Base-by-base conservation (phyloP, 257 asterid species). In the Datura wrightii region DNA sequence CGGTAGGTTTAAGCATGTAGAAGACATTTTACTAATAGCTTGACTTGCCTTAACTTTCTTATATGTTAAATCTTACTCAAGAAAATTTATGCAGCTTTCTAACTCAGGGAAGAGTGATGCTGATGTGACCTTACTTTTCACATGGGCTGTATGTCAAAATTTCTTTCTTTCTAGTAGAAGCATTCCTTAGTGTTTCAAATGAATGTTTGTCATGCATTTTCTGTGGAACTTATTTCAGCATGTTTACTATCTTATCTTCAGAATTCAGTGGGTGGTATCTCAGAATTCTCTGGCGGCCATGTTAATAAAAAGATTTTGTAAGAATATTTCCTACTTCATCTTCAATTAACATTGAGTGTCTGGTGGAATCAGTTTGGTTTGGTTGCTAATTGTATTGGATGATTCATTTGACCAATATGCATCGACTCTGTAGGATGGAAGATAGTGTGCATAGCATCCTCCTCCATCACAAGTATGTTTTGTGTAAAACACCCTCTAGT, bases 191-290 rank as follows among this genome's bases (percentile, higher is more conserved):
- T 72, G 39, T 71, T 70, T n/a, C 53, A 14, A 9, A 59, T 59
- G 24, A 34, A 65, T 18, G 19, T 24, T 52, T 14, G 5, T 59
- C 83, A n/a, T 72, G 14, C 5, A 5, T 65, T 18, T 42, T 4
- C 31, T 39, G 36, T 48, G n/a, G 3, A 72, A 72, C 80, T 72
- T 72, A 72, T 72, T 46, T 72, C 18, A 72, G 58, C 58, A n/a
- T 72, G 58, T 72, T 72, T 72, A 46, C 63, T 66, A 52, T 80
- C 74, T 85, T 84, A 84, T 83, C 85, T 76, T 84, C 86, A 95
- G 99, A 95, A 95, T 84, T 95, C 99, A 36, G 98, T 95, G 88
- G 98, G 99, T 86, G 99, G 97, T 44, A 92, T 85, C 85, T 95
- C 99, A n/a, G 99, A 97, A 80, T 89, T 91, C 88, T 92, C 98